Conservation (phyloP, 2,329 filamentous ascomycete species). For the Domatiomyces globalis region DNA sequence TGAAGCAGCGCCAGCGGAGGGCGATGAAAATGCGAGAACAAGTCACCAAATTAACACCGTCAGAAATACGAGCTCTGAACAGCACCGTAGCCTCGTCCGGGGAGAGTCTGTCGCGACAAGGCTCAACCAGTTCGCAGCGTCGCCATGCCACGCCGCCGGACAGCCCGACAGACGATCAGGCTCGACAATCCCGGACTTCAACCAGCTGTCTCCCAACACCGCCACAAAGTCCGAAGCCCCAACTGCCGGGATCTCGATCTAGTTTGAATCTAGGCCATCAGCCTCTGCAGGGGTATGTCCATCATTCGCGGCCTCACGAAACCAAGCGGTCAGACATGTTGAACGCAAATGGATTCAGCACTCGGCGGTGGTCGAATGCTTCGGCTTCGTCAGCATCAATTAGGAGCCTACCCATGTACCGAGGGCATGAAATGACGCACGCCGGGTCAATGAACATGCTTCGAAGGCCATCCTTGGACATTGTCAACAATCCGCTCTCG, state of each 20-base stretch:
- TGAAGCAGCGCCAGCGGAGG: slow-evolving; percentile 15
- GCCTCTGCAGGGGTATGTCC: background rate
- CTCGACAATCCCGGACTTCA: background rate
- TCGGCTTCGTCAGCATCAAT: slow-evolving; percentile 8
- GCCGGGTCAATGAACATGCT: slow-evolving; percentile 17
- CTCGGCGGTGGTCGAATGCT: slow-evolving; percentile 1
- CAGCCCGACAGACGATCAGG: background rate
- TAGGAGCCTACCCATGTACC: slow-evolving; percentile 10
- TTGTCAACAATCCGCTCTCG: slow-evolving; percentile 17
- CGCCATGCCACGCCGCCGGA: background rate
- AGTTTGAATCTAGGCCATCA: slow-evolving; percentile 6
- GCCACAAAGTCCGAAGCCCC: slow-evolving; percentile 2
- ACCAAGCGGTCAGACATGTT: background rate
- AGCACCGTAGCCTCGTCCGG: background rate
- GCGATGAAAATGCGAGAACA: slow-evolving; percentile 9
- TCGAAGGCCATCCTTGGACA: slow-evolving; percentile 11
- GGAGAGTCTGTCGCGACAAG: background rate
- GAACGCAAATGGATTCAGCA: background rate
- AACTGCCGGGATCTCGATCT: background rate
- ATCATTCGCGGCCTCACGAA: background rate
- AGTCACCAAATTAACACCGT: slow-evolving; percentile 16
- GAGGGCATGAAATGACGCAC: slow-evolving; percentile 17
- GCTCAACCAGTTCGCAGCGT: background rate
- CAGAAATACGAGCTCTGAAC: slow-evolving; percentile 18
- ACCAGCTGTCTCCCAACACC: slow-evolving; percentile 11